These are phyloP conservation scores for Paramecium caudatum DNA, from an alignment of 73 alveolate genomes.

Conservation along the genomic window DNA sequence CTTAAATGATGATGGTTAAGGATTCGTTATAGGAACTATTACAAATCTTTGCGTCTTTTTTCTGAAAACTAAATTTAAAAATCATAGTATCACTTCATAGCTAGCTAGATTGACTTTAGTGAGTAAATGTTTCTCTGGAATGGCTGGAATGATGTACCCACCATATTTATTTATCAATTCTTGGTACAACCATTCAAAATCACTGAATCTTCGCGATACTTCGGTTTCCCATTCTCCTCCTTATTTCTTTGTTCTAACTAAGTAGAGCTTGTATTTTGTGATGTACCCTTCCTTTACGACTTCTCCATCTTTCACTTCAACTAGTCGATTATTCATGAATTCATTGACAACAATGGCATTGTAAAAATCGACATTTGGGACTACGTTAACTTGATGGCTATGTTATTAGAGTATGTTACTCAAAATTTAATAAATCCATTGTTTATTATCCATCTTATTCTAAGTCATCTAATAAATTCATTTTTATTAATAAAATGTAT, in stretches of 20 bases:
- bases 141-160: constrained; percentile 72
- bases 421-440: constrained; percentile 27
- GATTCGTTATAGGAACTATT: constrained; percentile 62
- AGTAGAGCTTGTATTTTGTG: constrained; percentile 69
- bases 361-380: constrained; percentile 62
- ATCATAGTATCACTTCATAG: constrained; percentile 22
- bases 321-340: constrained; percentile 51
- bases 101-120: constrained; percentile 71
- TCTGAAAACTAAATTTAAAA: constrained; percentile 66
- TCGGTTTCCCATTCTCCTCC: constrained; percentile 72
- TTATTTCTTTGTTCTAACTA: constrained; percentile 65
- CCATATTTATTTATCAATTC: constrained; percentile 77
- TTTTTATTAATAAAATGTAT: constrained; percentile 2
- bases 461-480: constrained; percentile 44
- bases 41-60: constrained; percentile 70
- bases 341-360: constrained; percentile 58
- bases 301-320: constrained; percentile 56
- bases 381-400: constrained; percentile 35
- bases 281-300: constrained; percentile 68
- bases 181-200: constrained; percentile 75
- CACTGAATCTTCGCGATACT: constrained; percentile 77
- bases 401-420: background rate
- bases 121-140: constrained; percentile 73
- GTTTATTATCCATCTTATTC: background rate
- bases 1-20: constrained; percentile 64